Base-by-base conservation (phyloP, 2,329 filamentous ascomycete genomes). In the Aspergillus luchuensis region DNA sequence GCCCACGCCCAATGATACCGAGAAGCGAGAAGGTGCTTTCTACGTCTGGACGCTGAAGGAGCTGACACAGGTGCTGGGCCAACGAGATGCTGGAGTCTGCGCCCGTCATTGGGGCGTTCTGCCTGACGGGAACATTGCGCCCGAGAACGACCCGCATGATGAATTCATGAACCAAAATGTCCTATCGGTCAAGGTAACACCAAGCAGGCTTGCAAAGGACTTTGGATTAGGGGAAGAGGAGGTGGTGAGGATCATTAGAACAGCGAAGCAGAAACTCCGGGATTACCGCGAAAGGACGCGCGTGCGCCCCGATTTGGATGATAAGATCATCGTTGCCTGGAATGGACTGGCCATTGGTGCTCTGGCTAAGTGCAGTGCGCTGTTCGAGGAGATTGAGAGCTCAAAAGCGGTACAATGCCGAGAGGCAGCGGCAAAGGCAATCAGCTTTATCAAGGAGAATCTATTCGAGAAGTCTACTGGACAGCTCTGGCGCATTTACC, bases 121-220 rank as follows among this genome's bases (percentile, higher is more conserved):
- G 33, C 84, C 91, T 43, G 88, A 96, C 67, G 95, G 95, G 48
- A 98, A 99, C 69, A 89, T 99, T 1, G 85, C 88, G 36, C 87
- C 89, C 3, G 86, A 89, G 58, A 87, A 94, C 67, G 95, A 99
- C 71, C 89, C 91, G 0, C 91, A 96, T 69, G 94, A 98, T 72
- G 94, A 98, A 71, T 94, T 98, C 62, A 89, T 96, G 71, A 92
- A 94, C 69, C 92, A 96, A 73, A 99, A 98, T 71, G 92, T 97
- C 5, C 78, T 97, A 2, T 87, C 87, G 39, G 84, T 96, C 25
- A 85, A 85, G 38, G 87, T 85, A 62, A 90, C 88, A 0, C 83
- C 87, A 0, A 82, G 84, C 19, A 86, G 89, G 50, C 81, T 99
- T 7, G 89, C 89, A 13, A 85, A 86, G 58, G 89, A 95, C 67